Conservation (phyloP, 371 early-diverging fungal genomes). For the Actinomortierella ambigua region DNA sequence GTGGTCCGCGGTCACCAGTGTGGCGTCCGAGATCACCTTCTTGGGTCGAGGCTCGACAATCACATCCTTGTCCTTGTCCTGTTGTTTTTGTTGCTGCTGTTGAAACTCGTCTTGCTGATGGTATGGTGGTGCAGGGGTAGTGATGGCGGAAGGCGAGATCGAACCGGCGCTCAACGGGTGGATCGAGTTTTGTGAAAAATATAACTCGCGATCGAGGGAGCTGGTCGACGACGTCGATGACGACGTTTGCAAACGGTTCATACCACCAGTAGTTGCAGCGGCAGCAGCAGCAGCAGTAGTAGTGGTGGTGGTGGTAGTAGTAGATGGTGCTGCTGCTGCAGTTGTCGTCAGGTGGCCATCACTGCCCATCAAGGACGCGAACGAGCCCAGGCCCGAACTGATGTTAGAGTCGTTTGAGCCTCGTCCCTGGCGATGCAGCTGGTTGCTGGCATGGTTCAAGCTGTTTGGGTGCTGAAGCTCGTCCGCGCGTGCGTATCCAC, state of each 20-base stretch:
- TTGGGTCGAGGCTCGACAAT: constrained; percentile 40
- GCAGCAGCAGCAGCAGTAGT: too few species aligned
- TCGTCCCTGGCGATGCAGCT: constrained; percentile 11
- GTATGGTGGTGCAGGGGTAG: not conserved
- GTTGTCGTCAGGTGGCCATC: not conserved
- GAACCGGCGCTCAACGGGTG: too few species aligned
- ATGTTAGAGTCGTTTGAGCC: constrained; percentile 21
- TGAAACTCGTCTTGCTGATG: constrained; percentile 7
- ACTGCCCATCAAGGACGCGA: not conserved
- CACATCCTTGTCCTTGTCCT: constrained; percentile 43
- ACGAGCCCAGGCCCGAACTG: not conserved
- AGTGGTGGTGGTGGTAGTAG: not conserved
- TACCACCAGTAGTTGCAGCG: too few species aligned
- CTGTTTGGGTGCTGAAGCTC: constrained; percentile 2
- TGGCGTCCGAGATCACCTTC: constrained; percentile 35
- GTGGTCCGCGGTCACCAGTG: constrained; percentile 65
- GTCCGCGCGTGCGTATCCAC: too few species aligned
- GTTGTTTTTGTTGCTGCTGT: constrained; percentile 8
- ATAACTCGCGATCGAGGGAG: too few species aligned
- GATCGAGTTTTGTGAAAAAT: too few species aligned
- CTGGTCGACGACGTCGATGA: too few species aligned
- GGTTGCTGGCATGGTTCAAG: not conserved
- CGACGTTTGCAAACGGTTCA: too few species aligned
- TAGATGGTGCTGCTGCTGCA: not conserved
- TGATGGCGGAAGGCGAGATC: too few species aligned